Evolutionary conservation across 305 asterid genomes (phyloP).

Genomic region (Solanum hybrid): DNA sequence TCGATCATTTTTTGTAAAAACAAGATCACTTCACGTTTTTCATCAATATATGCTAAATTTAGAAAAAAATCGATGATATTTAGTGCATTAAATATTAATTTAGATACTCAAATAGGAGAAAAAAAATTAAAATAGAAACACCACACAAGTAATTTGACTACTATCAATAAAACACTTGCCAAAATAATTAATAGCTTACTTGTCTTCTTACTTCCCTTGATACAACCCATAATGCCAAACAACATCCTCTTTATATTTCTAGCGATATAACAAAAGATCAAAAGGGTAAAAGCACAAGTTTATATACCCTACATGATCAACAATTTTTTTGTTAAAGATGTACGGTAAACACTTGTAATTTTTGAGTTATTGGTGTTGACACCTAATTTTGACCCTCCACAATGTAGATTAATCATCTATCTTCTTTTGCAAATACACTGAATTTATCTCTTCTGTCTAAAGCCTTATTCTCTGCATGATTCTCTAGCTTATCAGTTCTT

Average conservation of each 20-base stretch:
- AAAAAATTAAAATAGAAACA: neutral
- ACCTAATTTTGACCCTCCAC: neutral
- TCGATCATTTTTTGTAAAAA: neutral
- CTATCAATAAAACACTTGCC: neutral
- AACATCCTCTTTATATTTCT: neutral
- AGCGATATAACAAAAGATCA: too few relatives aligned
- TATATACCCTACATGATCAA: too few relatives aligned
- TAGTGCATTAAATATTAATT: neutral
- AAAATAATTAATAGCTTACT: neutral
- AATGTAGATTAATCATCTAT: too few relatives aligned
- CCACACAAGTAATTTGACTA: neutral
- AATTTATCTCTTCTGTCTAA: too few relatives aligned
- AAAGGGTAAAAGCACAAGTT: too few relatives aligned
- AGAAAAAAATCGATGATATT: neutral
- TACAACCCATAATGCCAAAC: neutral
- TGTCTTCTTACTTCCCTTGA: neutral
- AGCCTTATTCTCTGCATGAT: too few relatives aligned
- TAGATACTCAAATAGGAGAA: neutral
- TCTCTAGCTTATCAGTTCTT: too few relatives aligned
- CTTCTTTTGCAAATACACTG: too few relatives aligned
- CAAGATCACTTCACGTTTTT: too few relatives aligned
- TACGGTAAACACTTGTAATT: too few relatives aligned
- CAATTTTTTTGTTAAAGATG: too few relatives aligned
- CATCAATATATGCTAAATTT: neutral
- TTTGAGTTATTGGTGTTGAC: neutral